A percentile compares a stretch with the other conserved stretches of the same genome.
phyloP scores from a whole-genome alignment of 2,329 filamentous ascomycete species.

The Tolypocladium ophioglossoides region DNA sequence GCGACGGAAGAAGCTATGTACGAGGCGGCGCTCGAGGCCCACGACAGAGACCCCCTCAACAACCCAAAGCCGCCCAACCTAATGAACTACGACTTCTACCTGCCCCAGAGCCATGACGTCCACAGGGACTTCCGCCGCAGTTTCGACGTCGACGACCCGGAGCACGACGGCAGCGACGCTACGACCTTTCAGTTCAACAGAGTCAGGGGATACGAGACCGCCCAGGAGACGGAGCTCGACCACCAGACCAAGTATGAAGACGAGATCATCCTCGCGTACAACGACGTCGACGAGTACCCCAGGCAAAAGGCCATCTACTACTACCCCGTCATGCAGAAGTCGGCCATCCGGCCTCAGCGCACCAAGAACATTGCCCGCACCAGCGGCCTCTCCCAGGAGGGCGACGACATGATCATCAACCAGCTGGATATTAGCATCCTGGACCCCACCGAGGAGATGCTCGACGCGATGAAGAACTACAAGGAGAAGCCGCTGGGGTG shows the following conservation, averaged over 20 bases:
- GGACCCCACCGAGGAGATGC: conserved; percentile 44
- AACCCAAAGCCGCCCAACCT: conserved; percentile 45
- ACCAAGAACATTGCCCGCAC: conserved; percentile 51
- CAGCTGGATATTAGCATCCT: conserved; percentile 44
- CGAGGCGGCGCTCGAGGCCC: conserved; percentile 37
- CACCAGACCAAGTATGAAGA: conserved; percentile 52
- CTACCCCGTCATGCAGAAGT: conserved; percentile 57
- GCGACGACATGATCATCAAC: conserved; percentile 42
- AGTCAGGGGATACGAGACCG: conserved; percentile 54
- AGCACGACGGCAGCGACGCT: conserved; percentile 40
- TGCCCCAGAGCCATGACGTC: conserved; percentile 37
- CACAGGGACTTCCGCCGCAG: conserved; percentile 47
- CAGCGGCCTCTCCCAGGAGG: conserved; percentile 31
- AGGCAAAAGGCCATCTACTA: conserved; percentile 52
- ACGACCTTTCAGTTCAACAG: conserved; percentile 55
- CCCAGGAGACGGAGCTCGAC: conserved; percentile 44
- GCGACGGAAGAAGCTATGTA: conserved; percentile 43
- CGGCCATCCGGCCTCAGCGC: conserved; percentile 50
- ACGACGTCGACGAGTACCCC: conserved; percentile 39
- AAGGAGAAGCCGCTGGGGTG: conserved; percentile 41
- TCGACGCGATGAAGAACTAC: conserved; percentile 40
- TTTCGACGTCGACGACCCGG: conserved; percentile 47
- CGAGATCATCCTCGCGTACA: conserved; percentile 50
- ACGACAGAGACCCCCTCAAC: conserved; percentile 45
- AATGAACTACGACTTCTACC: conserved; percentile 58